These are phyloP conservation scores for Verticillium dahliae DNA, from an alignment of 2,329 filamentous ascomycete species.

Conservation along the genomic window DNA sequence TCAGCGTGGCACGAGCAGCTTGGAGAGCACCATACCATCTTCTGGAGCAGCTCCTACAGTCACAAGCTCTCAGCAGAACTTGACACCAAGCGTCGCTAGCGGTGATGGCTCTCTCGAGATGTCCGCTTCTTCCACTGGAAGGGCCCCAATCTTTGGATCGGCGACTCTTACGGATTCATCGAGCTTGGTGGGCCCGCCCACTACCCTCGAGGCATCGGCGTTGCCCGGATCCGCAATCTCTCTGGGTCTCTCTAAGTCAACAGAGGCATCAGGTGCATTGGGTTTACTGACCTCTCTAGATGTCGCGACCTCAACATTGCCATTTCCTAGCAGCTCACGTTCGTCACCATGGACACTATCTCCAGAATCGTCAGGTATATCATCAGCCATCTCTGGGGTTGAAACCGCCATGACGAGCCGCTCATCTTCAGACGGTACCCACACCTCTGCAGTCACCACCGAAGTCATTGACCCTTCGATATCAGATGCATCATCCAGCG, in stretches of 20 bases:
- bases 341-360: too few relatives aligned
- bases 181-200: too few relatives aligned
- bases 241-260: too few relatives aligned
- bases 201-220: too few relatives aligned
- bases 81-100: neutral
- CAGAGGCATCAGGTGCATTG: too few relatives aligned
- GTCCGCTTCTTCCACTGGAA: too few relatives aligned
- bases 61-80: neutral
- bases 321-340: too few relatives aligned
- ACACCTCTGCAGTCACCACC: neutral
- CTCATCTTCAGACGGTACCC: neutral
- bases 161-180: too few relatives aligned
- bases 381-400: neutral
- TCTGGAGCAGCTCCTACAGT: neutral
- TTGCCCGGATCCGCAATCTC: too few relatives aligned
- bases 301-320: too few relatives aligned
- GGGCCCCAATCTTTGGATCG: neutral
- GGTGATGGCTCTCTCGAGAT: neutral
- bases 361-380: neutral
- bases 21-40: neutral
- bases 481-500: neutral
- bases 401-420: neutral
- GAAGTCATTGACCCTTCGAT: neutral
- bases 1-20: neutral
- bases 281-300: too few relatives aligned